These are phyloP conservation scores for Leptographium flavum DNA, from an alignment of 2,329 filamentous ascomycete genomes.

Conservation along the genomic window DNA sequence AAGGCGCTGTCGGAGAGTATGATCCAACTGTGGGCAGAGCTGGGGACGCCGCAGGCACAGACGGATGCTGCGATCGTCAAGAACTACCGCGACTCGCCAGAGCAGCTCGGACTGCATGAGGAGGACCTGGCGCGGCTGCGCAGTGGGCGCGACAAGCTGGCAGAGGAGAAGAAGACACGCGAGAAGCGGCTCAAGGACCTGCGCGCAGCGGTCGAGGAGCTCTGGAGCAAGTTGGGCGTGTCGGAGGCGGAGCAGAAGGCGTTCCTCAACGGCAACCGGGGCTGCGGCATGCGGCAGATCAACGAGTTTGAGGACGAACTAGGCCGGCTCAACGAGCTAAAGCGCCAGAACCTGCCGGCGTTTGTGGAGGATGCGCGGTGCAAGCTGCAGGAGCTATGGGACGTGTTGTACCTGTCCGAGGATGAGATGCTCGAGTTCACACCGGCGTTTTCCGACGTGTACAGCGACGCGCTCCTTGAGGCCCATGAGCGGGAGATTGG, in stretches of 20 bases:
- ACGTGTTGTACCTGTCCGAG: slow-evolving; percentile 83
- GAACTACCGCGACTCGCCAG: slow-evolving; percentile 76
- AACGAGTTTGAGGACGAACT: slow-evolving; percentile 95
- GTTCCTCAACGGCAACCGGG: slow-evolving; percentile 77
- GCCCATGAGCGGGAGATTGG: slow-evolving; percentile 87
- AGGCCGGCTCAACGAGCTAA: slow-evolving; percentile 73
- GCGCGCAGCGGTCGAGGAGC: slow-evolving; percentile 58
- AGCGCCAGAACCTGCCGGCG: slow-evolving; percentile 84
- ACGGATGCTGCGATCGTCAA: slow-evolving; percentile 81
- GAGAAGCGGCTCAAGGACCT: slow-evolving; percentile 67
- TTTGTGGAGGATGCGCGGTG: slow-evolving; percentile 91
- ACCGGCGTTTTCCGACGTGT: slow-evolving; percentile 92
- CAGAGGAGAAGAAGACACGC: slow-evolving; percentile 76
- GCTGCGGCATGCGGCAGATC: slow-evolving; percentile 80
- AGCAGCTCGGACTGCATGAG: slow-evolving; percentile 84
- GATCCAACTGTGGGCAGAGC: slow-evolving; percentile 88
- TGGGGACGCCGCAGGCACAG: slow-evolving; percentile 86
- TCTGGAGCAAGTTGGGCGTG: slow-evolving; percentile 81
- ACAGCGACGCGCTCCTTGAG: slow-evolving; percentile 86
- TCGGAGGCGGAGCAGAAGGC: slow-evolving; percentile 70
- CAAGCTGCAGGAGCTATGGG: slow-evolving; percentile 90
- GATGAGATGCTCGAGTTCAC: slow-evolving; percentile 99
- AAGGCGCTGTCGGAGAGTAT: slow-evolving; percentile 67
- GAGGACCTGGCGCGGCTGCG: slow-evolving; percentile 66
- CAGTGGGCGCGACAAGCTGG: slow-evolving; percentile 63